Conservation (phyloP, 2,329 filamentous ascomycete genomes). For the Falciphora oryzae region DNA sequence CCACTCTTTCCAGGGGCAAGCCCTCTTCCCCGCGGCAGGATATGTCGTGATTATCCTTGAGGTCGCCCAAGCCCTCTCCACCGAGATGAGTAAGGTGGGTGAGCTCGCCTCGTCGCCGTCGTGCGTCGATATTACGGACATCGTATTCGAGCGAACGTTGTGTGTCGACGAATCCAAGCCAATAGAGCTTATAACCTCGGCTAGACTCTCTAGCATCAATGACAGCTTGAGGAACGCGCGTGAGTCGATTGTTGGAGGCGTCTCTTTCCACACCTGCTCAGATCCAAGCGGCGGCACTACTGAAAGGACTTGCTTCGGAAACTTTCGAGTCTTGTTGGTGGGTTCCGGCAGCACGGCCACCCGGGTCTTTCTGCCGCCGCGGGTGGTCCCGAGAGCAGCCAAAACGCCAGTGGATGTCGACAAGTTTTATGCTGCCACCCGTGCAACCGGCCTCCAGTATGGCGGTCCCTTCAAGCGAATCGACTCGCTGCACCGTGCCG, state of each 20-base stretch:
- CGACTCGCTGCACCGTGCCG: slow-evolving; percentile 2
- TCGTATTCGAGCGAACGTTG: slow-evolving; percentile 2
- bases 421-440: not conserved
- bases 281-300: not conserved
- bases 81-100: not conserved
- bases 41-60: slow-evolving; percentile 7
- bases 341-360: no score
- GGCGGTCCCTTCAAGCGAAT: slow-evolving; percentile 2
- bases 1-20: slow-evolving; percentile 28
- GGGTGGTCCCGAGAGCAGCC: not conserved
- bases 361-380: not conserved
- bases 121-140: not conserved
- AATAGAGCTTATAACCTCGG: slow-evolving; percentile 2
- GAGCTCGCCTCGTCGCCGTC: no score
- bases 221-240: no score
- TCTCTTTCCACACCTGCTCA: not conserved
- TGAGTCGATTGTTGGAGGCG: not conserved
- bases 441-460: not conserved
- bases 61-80: not conserved
- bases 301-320: slow-evolving; percentile 1
- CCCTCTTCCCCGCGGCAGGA: slow-evolving; percentile 29
- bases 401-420: slow-evolving; percentile 3
- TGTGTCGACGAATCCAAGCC: not conserved
- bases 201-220: not conserved
- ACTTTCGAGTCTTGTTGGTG: not conserved